Conservation (phyloP, 176 grass and related monocot species). For the Poa annua region DNA sequence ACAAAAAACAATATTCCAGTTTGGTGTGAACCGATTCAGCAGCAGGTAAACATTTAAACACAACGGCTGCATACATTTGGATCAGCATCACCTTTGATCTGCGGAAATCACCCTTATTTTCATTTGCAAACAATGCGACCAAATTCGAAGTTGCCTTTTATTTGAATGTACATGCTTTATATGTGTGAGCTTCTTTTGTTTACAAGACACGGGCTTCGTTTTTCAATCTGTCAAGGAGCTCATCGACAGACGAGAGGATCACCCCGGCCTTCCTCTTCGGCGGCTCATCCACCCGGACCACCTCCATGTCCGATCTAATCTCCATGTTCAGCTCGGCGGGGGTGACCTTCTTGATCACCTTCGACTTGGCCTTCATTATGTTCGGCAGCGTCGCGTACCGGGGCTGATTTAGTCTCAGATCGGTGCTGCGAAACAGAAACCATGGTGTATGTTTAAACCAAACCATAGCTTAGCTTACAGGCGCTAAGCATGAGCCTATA, state of each 20-base stretch:
- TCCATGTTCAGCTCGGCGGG: constrained; percentile 73
- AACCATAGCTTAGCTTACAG: neutral
- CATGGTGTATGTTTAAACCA: neutral
- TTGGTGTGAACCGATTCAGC: neutral
- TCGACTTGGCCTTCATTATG: constrained; percentile 98
- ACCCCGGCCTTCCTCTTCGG: constrained; percentile 92
- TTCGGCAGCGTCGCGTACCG: constrained; percentile 93
- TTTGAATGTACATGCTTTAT: neutral
- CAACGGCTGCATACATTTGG: neutral
- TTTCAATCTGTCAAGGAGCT: constrained; percentile 80
- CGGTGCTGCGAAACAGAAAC: constrained; percentile 55
- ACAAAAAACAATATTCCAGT: neutral
- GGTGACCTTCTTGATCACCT: constrained; percentile 86
- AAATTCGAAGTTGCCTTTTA: neutral
- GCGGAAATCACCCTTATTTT: constrained; percentile 2
- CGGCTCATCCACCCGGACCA: constrained; percentile 72
- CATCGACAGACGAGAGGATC: constrained; percentile 78
- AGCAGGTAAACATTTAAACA: neutral
- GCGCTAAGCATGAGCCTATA: neutral
- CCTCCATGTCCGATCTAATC: constrained; percentile 81
- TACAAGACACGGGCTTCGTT: constrained; percentile 81
- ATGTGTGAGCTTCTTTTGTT: neutral
- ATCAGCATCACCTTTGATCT: neutral
- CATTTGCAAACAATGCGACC: neutral
- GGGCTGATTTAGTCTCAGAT: constrained; percentile 92